Base-by-base conservation (phyloP, 2,329 filamentous ascomycete species). In the Fusarium illudens region DNA sequence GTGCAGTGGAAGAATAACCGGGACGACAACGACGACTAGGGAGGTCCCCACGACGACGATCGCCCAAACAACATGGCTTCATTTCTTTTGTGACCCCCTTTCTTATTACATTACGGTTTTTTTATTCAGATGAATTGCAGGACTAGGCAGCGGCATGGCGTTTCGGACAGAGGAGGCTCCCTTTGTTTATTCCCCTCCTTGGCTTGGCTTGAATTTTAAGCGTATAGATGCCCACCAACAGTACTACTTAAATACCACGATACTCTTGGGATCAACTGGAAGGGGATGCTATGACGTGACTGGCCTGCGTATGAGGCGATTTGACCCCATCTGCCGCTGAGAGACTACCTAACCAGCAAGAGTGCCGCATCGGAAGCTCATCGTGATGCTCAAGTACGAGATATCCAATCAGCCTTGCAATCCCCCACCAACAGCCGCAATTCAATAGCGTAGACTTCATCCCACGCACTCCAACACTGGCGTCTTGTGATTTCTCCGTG, bases 1-100 rank as follows among this genome's bases (percentile, higher is more conserved):
- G 58, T 67, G 17, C 67, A 70, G 32, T 70, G 67, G 49, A 67
- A 62, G 20, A 25, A 25, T 20, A 19, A 58, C 11, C 46, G 56
- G 7, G 51, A 62, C 15, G 54, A 69, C 4, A 52, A 68, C 25
- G 59, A 64, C 13, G 50, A 63, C 13, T 57, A 64, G 22, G 13
- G 20, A 15, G 9, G 17, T 6, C 13, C 4, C n/a, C 6, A n/a
- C 20, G n/a, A n/a, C n/a, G n/a, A n/a, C n/a, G n/a, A n/a, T n/a
- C n/a, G n/a, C n/a, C n/a, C n/a, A n/a, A n/a, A 17, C n/a, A 32
- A 25, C 30, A n/a, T 25, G 13, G 6, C 36, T 22, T 50, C 29
- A 13, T 57, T 29, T 20, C 10, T 65, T 58, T 36, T 20, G 10
- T 39, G 17, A 34, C 5, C 29, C 46, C 44, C 15, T 42, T 37